A percentile compares a stretch with the other conserved stretches of the same genome.
Evolutionary conservation across 2,329 filamentous ascomycete species (phyloP).

Genomic region (Venturiaceae sp.): DNA sequence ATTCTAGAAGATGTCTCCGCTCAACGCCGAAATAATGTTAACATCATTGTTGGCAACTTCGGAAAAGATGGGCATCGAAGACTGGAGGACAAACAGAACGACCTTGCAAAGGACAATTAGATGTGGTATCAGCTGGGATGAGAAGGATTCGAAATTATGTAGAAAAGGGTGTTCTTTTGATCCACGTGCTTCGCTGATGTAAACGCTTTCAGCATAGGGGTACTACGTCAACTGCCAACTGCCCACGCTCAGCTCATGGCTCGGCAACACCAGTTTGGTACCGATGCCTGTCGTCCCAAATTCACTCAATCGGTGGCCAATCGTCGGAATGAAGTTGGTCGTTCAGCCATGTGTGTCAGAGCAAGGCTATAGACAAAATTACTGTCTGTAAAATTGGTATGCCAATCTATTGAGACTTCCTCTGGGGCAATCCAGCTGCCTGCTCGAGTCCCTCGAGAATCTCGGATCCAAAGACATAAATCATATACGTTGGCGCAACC

Average conservation of each 20-base stretch:
- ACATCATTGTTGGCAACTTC: background rate
- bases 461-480: conserved; percentile 49
- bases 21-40: background rate
- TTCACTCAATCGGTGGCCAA: too few relatives aligned
- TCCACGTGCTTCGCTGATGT: too few relatives aligned
- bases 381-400: background rate
- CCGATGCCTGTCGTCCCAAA: background rate
- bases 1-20: background rate
- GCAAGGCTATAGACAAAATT: too few relatives aligned
- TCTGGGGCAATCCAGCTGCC: conserved; percentile 17
- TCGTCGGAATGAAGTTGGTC: background rate
- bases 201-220: too few relatives aligned
- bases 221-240: background rate
- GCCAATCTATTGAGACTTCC: conserved; percentile 1
- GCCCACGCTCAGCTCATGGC: background rate
- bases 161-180: too few relatives aligned
- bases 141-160: too few relatives aligned
- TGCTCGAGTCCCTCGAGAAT: conserved; percentile 49
- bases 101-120: too few relatives aligned
- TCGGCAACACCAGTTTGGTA: background rate
- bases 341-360: background rate
- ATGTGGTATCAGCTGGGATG: too few relatives aligned
- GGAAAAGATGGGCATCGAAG: too few relatives aligned
- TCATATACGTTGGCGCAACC: conserved; percentile 52
- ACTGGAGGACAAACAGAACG: too few relatives aligned